Percentiles rank a stretch among this genome's conserved stretches.
These are phyloP conservation scores for Paramyrothecium roridum DNA, from an alignment of 2,329 filamentous ascomycete species.

Conservation along the genomic window DNA sequence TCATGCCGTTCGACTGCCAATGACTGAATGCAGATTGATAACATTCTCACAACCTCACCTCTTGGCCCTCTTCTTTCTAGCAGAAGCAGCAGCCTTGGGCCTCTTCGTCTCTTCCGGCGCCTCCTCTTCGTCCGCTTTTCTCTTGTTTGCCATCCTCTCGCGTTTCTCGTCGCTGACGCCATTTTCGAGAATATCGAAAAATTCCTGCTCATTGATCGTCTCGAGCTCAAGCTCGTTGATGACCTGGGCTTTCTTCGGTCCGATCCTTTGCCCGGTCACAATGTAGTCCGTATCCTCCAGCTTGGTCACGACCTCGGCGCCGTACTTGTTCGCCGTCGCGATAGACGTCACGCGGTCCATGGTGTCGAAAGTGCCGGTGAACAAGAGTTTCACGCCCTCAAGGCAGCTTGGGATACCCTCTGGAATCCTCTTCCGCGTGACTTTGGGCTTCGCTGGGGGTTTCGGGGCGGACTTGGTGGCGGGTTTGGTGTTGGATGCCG, in stretches of 20 bases:
- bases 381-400: constrained; percentile 3
- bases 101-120: constrained; percentile 1
- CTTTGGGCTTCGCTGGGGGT: background rate
- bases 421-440: constrained; percentile 3
- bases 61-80: background rate
- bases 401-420: constrained; percentile 1
- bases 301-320: constrained; percentile 5
- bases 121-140: constrained; percentile 3
- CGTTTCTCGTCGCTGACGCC: constrained; percentile 3
- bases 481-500: background rate
- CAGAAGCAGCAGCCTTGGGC: background rate
- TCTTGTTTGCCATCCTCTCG: constrained; percentile 5
- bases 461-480: background rate
- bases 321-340: constrained; percentile 4
- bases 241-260: constrained; percentile 4
- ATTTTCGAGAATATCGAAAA: constrained; percentile 3
- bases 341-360: constrained; percentile 7
- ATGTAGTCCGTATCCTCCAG: constrained; percentile 8
- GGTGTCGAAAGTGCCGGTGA: constrained; percentile 5
- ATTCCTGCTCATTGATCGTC: constrained; percentile 4
- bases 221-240: constrained; percentile 7
- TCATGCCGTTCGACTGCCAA: too few relatives aligned
- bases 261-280: constrained; percentile 3
- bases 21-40: too few relatives aligned
- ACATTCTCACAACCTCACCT: too few relatives aligned